Base-by-base conservation (phyloP, 2,329 filamentous ascomycete genomes). In the Nigrospora oryzae region DNA sequence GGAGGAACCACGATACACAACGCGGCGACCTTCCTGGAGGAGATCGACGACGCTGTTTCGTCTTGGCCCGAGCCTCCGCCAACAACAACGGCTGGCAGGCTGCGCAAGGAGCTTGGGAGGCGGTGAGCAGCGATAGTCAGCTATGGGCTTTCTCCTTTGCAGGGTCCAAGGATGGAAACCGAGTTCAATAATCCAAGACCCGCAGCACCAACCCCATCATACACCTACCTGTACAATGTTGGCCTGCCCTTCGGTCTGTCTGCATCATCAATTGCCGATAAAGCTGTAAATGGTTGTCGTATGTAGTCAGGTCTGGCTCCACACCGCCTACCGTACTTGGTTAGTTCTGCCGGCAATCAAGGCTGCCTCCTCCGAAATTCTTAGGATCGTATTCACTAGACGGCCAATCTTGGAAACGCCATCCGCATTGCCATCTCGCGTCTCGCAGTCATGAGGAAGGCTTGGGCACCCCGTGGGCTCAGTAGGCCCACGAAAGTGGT, bases 1-100 rank as follows among this genome's bases (percentile, higher is more conserved):
- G 90, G 89, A 11, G 90, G 89, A 4, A 97, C 93, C 0, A 81
- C 79, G 7, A 75, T 98, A 52, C 87, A 95, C 57, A 98, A 96
- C 58, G 89, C 89, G 51, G 76, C 77, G 11, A 87, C 83, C 0
- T 98, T 97, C 62, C 65, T 97, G 51, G 89, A 94, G 55, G 90
- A 96, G 66, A 85, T 97, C 19, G 87, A 94, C 51, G 89, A 95
- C 66, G 86, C 86, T 15, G 89, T 95, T 2, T 79, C 79, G 39
- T 82, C 79, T 17, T 97, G 93, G 93, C 89, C 90, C 3, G 87
- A 91, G 54, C 71, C 74, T 36, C 66, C 71, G 43, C 67, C 75
- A 28, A 68, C 70, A n/a, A 79, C 77, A 49, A 78, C 79, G 47
- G 77, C 77, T 45, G 81, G 74, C 43, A 72, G 82, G 55, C 60